Conservation (phyloP, 352 stramenopile genomes). For the Pythium graminicola region DNA sequence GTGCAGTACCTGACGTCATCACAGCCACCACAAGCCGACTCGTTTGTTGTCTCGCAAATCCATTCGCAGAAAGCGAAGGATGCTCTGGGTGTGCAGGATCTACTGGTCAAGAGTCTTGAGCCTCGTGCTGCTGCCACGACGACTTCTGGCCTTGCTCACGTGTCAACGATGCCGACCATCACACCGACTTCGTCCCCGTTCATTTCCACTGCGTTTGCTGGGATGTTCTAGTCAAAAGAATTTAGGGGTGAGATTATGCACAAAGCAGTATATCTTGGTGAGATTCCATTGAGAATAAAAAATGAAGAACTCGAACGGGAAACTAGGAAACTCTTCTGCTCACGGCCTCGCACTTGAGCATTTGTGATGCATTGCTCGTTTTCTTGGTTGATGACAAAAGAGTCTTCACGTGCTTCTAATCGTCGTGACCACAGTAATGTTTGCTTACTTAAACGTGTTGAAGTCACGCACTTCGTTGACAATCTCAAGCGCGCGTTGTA, state of each 20-base stretch:
- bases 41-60: slow-evolving; percentile 27
- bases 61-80: slow-evolving; percentile 31
- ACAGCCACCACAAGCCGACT: background rate
- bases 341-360: background rate
- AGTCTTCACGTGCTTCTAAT: slow-evolving; percentile 22
- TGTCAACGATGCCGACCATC: background rate
- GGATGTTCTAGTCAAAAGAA: slow-evolving; percentile 20
- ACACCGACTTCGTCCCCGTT: slow-evolving; percentile 3
- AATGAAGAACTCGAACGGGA: slow-evolving; percentile 6
- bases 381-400: no score
- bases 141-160: background rate
- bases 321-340: background rate
- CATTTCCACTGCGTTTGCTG: slow-evolving; percentile 19
- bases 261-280: slow-evolving; percentile 3
- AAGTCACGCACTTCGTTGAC: slow-evolving; percentile 98
- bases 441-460: slow-evolving; percentile 92
- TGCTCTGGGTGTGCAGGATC: slow-evolving; percentile 31
- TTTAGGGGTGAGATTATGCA: no score
- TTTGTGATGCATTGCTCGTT: background rate
- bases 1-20: slow-evolving; percentile 30
- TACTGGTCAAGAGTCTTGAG: slow-evolving; percentile 23
- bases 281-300: slow-evolving; percentile 21
- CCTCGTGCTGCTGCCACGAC: background rate
- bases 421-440: background rate
- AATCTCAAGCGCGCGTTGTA: slow-evolving; percentile 95